These are phyloP conservation scores for Cordyceps cateniannulata DNA, from an alignment of 2,329 filamentous ascomycete species.

Conservation along the genomic window DNA sequence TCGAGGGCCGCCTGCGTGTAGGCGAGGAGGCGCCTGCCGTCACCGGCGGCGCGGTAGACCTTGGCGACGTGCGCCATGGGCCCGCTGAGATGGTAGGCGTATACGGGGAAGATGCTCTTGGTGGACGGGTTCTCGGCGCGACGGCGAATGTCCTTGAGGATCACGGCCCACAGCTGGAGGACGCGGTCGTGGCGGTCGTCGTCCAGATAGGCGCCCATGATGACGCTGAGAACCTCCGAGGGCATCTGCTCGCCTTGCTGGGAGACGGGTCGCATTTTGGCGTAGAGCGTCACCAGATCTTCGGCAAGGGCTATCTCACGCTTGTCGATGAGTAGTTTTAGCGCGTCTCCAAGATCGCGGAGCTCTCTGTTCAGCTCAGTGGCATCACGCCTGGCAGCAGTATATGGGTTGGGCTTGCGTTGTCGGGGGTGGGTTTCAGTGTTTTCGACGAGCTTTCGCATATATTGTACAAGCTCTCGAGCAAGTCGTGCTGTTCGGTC, in stretches of 20 bases:
- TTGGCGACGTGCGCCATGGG: conserved; percentile 44
- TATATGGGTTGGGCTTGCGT: background rate
- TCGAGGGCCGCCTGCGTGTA: conserved; percentile 50
- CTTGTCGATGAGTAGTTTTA: conserved; percentile 28
- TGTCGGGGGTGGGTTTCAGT: background rate
- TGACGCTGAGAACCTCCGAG: conserved; percentile 49
- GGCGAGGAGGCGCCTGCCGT: conserved; percentile 40
- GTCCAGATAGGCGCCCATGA: conserved; percentile 62
- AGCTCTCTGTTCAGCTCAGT: conserved; percentile 22
- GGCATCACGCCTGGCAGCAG: conserved; percentile 16
- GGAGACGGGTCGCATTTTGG: conserved; percentile 31
- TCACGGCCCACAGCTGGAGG: conserved; percentile 62
- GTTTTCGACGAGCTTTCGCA: conserved; percentile 20
- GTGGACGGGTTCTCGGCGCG: conserved; percentile 16
- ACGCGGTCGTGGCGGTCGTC: conserved; percentile 55
- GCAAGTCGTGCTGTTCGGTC: conserved; percentile 20
- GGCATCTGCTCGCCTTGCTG: conserved; percentile 35
- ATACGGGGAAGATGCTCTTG: conserved; percentile 33
- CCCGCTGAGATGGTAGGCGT: conserved; percentile 47
- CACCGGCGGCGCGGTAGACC: conserved; percentile 32
- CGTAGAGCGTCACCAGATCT: conserved; percentile 50
- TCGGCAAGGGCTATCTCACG: conserved; percentile 47
- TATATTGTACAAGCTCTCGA: conserved; percentile 24
- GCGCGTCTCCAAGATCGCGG: conserved; percentile 25
- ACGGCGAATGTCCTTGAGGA: conserved; percentile 53